Evolutionary conservation across 2,329 filamentous ascomycete species (phyloP), one percentile per base, ranked within the genome.

Genomic region (Penicillium sp.): DNA sequence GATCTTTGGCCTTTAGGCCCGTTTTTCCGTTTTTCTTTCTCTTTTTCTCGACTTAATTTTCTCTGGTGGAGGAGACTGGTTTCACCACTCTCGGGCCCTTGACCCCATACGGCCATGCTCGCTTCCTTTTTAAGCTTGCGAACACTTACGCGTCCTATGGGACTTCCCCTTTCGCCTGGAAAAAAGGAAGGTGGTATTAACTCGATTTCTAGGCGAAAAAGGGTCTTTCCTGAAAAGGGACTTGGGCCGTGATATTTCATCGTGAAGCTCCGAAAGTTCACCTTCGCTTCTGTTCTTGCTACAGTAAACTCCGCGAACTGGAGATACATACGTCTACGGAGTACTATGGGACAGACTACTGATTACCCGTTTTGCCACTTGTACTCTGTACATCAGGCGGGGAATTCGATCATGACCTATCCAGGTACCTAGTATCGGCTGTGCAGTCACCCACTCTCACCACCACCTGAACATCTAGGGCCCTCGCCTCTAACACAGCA

Each of bases 401-500:
- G 22, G 22, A 6, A 14, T 8, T 24, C 6, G 35, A 22, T 14
- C 20, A 37, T 23, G 11, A 37, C 4, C 18, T 23, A 14, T 37
- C 20, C 14, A 40, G 28, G 29, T 20, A 20, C 4, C 18, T 20
- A 20, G 18, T 20, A 29, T 11, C 20, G 22, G 24, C 28, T 31
- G 29, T 20, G 40, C 37, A 49, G 39, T 59, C 59, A 35, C 65
- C 64, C 23, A 72, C 65, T 31, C 71, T 65, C 38, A 73, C 64
- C 20, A 73, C 64, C 18, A 71, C 59, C 6, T 51, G 56, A 18
- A 71, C 65, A 23, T 67, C 63, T 16, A 70, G 47, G 0, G 70
- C 71, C 31, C 64, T 65, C 26, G 69, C 70, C 55, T 73, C 72
- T 60, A 10, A 73, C 65, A 55, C 68, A 71, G 50, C 71, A 73